Base-by-base conservation (phyloP, 2,329 filamentous ascomycete genomes). In the Coniella vitis region DNA sequence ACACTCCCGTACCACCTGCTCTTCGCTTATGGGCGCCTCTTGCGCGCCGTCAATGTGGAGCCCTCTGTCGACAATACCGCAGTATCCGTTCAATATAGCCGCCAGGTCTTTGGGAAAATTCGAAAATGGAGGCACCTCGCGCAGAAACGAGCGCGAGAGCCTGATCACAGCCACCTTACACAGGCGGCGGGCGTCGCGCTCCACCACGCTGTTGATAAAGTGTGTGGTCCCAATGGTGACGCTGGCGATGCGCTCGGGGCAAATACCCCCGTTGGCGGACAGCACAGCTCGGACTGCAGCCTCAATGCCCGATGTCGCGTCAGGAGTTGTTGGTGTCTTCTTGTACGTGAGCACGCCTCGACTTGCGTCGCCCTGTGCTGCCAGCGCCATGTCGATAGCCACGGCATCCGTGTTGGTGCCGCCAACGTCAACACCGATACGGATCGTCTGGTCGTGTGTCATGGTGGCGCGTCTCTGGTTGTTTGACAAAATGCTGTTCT, bases 161-260 rank as follows among this genome's bases (percentile, higher is more conserved):
- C 78, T 70, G 14, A 81, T 56, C 2, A 80, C 75, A 2, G 75
- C 78, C 4, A 81, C 75, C 4, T 61, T 65, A 13, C 69, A 68
- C 3, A 81, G 60, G 2, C 73, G 68, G 1, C 66, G 58, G 7
- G 64, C 65, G 52, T 81, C 76, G 38, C 71, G 65, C 58, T 80
- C 75, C 1, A 81, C 66, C 3, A 81, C 73, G 8, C 76, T 76
- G 52, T 81, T 81, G 56, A 81, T 69, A 55, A 81, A 81, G 51
- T 81, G 76, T 1, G 77, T 80, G 1, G 73, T 76, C 45, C 75
- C 75, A 53, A 78, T 75, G 2, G 73, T 74, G 13, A 78, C 69
- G 51, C 70, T 72, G 13, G 70, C 68, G 16, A 78, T 64, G 5
- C 68, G 58, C 0, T 60, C 56, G 0, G 68, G 64, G n/a, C n/a